Base-by-base conservation (phyloP, 2,329 filamentous ascomycete species). In the Penicillium sp. region DNA sequence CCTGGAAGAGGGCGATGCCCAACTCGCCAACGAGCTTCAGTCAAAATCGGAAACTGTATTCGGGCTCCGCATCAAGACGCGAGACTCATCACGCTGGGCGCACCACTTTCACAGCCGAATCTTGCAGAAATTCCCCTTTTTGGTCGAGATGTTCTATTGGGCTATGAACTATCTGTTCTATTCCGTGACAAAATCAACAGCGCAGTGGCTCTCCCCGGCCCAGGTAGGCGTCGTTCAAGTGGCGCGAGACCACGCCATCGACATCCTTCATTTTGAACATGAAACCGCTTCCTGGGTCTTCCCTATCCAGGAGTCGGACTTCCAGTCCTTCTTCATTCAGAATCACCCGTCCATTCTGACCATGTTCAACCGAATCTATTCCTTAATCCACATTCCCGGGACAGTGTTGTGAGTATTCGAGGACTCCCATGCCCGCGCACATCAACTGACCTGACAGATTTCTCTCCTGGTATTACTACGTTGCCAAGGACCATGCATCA, bases 111-210 rank as follows among this genome's bases (percentile, higher is more conserved):
- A 86, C 64, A 84, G 80, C 53, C 75, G 82, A 22, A 75, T 86
- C 47, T 72, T 87, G 50, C 80, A 84, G 64, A 83, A 83, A 61
- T 86, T 82, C 56, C 84, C 84, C 4, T 87, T 87, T 62, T 66
- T 87, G 46, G 77, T 87, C 41, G 84, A 87, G 66, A 87, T 87
- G 82, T 86, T 87, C 65, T 87, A 87, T 71, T 87, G 84, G 84
- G 75, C 78, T 36, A 75, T 87, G 58, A 86, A 83, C 61, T 80
- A 83, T 55, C 73, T 77, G 38, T 82, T 84, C 63, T 87, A 87
- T 69, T 75, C 78, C 31, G 72, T 82, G 65, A 84, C 81, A 7
- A 77, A 79, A 13, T 70, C 76, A 13, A 64, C 77, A 6, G 77
- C 79, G 2, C 73, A 78, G 49, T 65, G 67, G 40, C 69, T 79